These are phyloP conservation scores for Fonsecaea nubica DNA, from an alignment of 2,329 filamentous ascomycete genomes.

Conservation along the genomic window DNA sequence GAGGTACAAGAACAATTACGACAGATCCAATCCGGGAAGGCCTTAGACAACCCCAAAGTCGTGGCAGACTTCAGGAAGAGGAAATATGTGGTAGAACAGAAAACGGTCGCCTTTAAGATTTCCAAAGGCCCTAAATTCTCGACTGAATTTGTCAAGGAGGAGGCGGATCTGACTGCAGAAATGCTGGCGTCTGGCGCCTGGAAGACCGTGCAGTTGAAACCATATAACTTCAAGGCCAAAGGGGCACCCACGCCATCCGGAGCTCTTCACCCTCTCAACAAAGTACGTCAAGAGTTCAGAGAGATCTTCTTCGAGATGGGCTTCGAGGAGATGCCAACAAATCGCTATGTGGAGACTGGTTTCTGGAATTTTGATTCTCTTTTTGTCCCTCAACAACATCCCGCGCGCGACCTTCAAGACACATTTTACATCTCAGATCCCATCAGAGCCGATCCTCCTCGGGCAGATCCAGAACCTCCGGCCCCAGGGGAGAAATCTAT, in stretches of 20 bases:
- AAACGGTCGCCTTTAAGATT: constrained; percentile 83
- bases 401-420: constrained; percentile 94
- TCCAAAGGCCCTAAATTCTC: constrained; percentile 87
- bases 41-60: constrained; percentile 74
- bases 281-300: constrained; percentile 93
- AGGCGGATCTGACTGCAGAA: constrained; percentile 92
- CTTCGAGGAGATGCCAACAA: constrained; percentile 97
- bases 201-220: constrained; percentile 90
- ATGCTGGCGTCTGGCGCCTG: constrained; percentile 87
- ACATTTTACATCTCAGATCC: constrained; percentile 99
- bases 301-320: constrained; percentile 99
- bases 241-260: constrained; percentile 59
- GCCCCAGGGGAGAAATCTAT: constrained; percentile 53
- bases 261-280: constrained; percentile 72
- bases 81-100: constrained; percentile 83
- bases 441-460: constrained; percentile 70
- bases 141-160: constrained; percentile 85
- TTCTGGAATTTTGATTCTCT: constrained; percentile 99
- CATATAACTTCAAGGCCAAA: constrained; percentile 77
- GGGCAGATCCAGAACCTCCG: constrained; percentile 58
- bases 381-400: constrained; percentile 96
- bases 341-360: constrained; percentile 90
- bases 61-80: constrained; percentile 86
- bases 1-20: constrained; percentile 76
- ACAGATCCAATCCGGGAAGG: constrained; percentile 72